phyloP scores from a whole-genome alignment of 495 filamentous ascomycete species.

The Penicillium canariense region DNA sequence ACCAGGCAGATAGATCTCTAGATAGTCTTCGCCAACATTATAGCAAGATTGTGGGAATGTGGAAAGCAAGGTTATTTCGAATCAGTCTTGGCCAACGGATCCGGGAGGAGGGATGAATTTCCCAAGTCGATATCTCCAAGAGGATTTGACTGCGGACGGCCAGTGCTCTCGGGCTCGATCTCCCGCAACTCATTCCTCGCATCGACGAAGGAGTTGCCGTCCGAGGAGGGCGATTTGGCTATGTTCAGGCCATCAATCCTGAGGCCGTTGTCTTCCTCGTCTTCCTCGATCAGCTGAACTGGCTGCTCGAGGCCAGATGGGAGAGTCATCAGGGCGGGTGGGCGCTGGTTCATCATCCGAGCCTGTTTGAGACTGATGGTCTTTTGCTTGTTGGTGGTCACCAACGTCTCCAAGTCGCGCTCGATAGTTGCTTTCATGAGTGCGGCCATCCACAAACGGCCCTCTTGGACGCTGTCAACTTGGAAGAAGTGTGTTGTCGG shows the following conservation, averaged over 20 bases:
- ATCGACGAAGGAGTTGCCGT: conserved; percentile 16
- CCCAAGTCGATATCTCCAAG: conserved; percentile 30
- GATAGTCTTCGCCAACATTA: background rate
- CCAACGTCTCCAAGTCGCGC: conserved; percentile 77
- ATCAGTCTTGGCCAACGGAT: conserved; percentile 25
- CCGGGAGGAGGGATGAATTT: conserved; percentile 27
- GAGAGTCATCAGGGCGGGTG: conserved; percentile 75
- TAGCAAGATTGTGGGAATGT: background rate
- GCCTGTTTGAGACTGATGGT: conserved; percentile 88
- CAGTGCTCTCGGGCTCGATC: conserved; percentile 4
- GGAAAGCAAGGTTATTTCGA: conserved; percentile 18
- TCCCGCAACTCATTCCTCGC: conserved; percentile 15
- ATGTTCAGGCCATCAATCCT: conserved; percentile 38
- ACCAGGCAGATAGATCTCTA: background rate
- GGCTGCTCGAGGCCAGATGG: conserved; percentile 12
- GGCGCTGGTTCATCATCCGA: conserved; percentile 74
- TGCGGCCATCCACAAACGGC: conserved; percentile 96
- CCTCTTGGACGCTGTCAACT: conserved; percentile 82
- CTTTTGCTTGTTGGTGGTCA: conserved; percentile 90
- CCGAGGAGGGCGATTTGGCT: conserved; percentile 23
- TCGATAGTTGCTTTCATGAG: conserved; percentile 99
- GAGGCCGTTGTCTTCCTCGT: conserved; percentile 31
- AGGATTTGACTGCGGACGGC: conserved; percentile 18
- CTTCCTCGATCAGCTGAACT: conserved; percentile 22
- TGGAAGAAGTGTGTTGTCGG: conserved; percentile 97